Percentiles rank a stretch among this genome's conserved stretches.
phyloP scores from a whole-genome alignment of 73 alveolate genomes.

The Loxodes magnus region DNA sequence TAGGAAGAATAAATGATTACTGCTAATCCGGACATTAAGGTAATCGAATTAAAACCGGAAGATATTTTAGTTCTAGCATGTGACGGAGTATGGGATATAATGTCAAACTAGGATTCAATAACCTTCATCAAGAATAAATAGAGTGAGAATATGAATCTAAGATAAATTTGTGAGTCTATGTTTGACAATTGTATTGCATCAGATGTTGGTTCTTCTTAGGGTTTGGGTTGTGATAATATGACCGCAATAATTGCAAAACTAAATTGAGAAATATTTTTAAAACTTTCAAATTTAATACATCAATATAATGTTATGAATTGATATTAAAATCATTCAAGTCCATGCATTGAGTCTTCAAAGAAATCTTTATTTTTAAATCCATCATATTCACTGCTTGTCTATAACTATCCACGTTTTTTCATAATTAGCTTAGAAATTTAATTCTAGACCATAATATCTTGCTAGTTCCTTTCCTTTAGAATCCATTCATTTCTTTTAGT shows the following conservation, averaged over 20 bases:
- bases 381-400: no score
- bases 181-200: slow-evolving; percentile 45
- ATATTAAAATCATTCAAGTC: no score
- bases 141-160: slow-evolving; percentile 13
- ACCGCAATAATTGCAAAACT: slow-evolving; percentile 41
- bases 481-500: no score
- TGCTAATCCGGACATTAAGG: slow-evolving; percentile 65
- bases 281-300: no score
- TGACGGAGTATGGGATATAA: slow-evolving; percentile 27
- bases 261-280: no score
- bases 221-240: slow-evolving; percentile 76
- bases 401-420: no score
- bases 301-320: no score
- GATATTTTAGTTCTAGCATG: slow-evolving; percentile 33
- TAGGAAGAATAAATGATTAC: slow-evolving; percentile 79
- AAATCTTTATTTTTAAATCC: no score
- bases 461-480: no score
- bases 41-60: slow-evolving; percentile 23
- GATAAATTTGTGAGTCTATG: slow-evolving; percentile 38
- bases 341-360: no score
- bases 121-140: slow-evolving; percentile 9
- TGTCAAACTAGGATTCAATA: slow-evolving; percentile 3
- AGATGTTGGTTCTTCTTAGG: slow-evolving; percentile 23
- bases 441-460: no score
- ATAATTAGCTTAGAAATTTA: no score